phyloP scores from a whole-genome alignment of 257 asterid genomes.

The Ocimum tenuiflorum region DNA sequence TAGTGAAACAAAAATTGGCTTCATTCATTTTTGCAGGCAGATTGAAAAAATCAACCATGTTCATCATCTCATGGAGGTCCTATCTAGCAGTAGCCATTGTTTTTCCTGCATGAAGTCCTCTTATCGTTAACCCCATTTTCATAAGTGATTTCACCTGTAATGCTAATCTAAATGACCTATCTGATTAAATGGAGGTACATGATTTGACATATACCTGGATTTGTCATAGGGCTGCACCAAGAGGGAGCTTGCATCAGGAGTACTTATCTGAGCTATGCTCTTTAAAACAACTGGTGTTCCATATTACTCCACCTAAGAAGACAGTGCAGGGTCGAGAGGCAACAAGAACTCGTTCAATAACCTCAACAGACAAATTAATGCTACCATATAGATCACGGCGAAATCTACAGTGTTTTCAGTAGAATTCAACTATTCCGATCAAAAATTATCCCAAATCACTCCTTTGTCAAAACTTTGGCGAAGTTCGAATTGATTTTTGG shows the following conservation, averaged over 20 bases:
- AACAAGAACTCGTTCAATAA: not conserved
- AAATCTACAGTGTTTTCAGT: not conserved
- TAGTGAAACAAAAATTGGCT: not conserved
- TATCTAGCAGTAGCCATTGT: not conserved
- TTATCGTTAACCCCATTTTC: not conserved
- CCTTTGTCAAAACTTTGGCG: too few relatives aligned
- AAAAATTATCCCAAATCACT: not conserved
- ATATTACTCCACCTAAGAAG: slow-evolving; percentile 70
- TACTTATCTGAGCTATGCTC: slow-evolving; percentile 88
- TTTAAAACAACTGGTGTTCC: slow-evolving; percentile 83
- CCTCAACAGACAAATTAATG: slow-evolving; percentile 3
- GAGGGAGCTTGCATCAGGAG: slow-evolving; percentile 81
- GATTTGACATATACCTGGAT: slow-evolving; percentile 54
- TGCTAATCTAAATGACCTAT: not conserved
- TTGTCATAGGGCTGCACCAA: slow-evolving; percentile 93
- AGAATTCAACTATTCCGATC: not conserved
- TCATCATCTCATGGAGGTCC: not conserved
- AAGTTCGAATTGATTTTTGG: too few relatives aligned
- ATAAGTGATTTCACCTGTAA: not conserved
- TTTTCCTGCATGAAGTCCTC: not conserved
- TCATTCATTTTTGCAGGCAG: not conserved
- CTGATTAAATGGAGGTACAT: not conserved
- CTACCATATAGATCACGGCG: not conserved
- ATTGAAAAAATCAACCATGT: not conserved
- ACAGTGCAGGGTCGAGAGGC: not conserved